Percentiles rank a stretch among this genome's conserved stretches.
Evolutionary conservation across 305 asterid species (phyloP).

Genomic region (Rubia tinctorum): DNA sequence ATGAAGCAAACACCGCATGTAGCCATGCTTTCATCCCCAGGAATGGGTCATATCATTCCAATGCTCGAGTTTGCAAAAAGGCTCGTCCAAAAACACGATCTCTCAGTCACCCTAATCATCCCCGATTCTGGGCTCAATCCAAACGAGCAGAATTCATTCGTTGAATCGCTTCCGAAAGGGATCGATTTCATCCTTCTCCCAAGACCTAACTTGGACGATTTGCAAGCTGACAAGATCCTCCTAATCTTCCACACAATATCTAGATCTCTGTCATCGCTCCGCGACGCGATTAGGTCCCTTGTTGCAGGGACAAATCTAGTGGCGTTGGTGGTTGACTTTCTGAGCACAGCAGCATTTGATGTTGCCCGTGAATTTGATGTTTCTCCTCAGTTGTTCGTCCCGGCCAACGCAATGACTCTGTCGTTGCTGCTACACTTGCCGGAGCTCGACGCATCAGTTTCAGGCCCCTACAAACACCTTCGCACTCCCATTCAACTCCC

Average conservation of each 20-base stretch:
- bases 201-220: conserved; percentile 40
- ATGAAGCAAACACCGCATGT: conserved; percentile 26
- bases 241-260: conserved; percentile 46
- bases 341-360: conserved; percentile 66
- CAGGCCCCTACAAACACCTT: conserved; percentile 48
- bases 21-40: conserved; percentile 37
- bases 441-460: conserved; percentile 34
- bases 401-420: conserved; percentile 53
- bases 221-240: conserved; percentile 37
- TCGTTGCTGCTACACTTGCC: conserved; percentile 53
- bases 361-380: conserved; percentile 45
- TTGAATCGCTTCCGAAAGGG: conserved; percentile 17
- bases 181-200: conserved; percentile 42
- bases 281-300: conserved; percentile 30
- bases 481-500: conserved; percentile 49
- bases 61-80: conserved; percentile 14
- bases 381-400: conserved; percentile 52
- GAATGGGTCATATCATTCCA: conserved; percentile 48
- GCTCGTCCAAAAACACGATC: conserved; percentile 18
- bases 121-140: conserved; percentile 25
- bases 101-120: conserved; percentile 32
- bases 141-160: conserved; percentile 19
- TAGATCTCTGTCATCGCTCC: conserved; percentile 50
- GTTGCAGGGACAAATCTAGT: background rate
- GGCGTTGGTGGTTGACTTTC: background rate